Percentiles rank a stretch among this genome's conserved stretches.
Conservation (phyloP, 495 filamentous ascomycete species). For the Xylaria scruposa region DNA sequence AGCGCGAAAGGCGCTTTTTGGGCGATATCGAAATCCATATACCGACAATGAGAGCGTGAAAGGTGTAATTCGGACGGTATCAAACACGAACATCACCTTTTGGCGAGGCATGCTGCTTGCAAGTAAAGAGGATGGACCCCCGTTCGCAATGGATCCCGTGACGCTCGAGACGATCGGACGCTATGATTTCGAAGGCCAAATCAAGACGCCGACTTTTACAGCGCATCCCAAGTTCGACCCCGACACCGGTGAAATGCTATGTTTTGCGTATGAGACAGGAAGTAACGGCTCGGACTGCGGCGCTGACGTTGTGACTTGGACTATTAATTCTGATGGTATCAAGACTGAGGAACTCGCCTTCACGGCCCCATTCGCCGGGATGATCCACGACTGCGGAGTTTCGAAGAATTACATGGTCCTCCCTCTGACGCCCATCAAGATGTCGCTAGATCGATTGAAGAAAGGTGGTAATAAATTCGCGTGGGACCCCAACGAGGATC, state of each 20-base stretch:
- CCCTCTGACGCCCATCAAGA: slow-evolving; percentile 59
- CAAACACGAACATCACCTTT: slow-evolving; percentile 63
- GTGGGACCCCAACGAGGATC: slow-evolving; percentile 60
- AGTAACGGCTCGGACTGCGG: slow-evolving; percentile 52
- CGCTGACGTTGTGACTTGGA: slow-evolving; percentile 58
- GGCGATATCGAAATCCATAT: slow-evolving; percentile 61
- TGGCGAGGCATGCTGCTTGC: slow-evolving; percentile 60
- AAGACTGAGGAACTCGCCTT: slow-evolving; percentile 56
- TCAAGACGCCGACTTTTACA: slow-evolving; percentile 60
- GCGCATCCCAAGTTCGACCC: slow-evolving; percentile 69
- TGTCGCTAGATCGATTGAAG: slow-evolving; percentile 59
- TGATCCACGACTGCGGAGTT: slow-evolving; percentile 64
- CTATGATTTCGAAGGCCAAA: slow-evolving; percentile 65
- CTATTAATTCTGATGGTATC: slow-evolving; percentile 48
- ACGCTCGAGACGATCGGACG: slow-evolving; percentile 62
- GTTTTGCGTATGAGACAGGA: slow-evolving; percentile 62
- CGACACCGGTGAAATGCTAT: slow-evolving; percentile 61
- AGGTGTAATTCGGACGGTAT: slow-evolving; percentile 55
- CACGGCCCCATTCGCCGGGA: slow-evolving; percentile 57
- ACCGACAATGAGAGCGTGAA: slow-evolving; percentile 59
- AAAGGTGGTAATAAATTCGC: slow-evolving; percentile 62
- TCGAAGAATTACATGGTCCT: slow-evolving; percentile 61
- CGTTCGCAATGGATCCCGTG: slow-evolving; percentile 62
- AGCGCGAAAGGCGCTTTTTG: slow-evolving; percentile 52
- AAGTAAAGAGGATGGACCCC: slow-evolving; percentile 61